Evolutionary conservation across 106 monocot species (phyloP), one percentile per base, ranked within the genome.

Genomic region (Acanthochlamys bracteata): DNA sequence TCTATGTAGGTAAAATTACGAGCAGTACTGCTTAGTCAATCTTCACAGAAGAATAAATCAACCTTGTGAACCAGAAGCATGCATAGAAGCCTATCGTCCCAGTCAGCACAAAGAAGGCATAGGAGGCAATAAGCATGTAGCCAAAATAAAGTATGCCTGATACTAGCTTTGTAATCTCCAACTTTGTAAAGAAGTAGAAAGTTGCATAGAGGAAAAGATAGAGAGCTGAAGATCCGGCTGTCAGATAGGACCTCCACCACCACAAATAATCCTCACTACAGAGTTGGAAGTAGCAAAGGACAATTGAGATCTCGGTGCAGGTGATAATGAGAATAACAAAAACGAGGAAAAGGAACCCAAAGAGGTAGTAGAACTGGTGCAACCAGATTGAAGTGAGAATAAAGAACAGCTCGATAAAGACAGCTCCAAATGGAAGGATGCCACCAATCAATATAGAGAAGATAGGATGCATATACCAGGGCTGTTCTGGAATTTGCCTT

Each of bases 121-220:
- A 96, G 0, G 91, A 96, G 20, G 91, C 96, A 52, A 88, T 91
- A 22, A 96, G 80, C 96, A 96, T 96, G 80, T 96, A 96, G 24
- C 91, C 96, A 19, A 91, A 96, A 82, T 96, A 96, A 12, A 96
- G 73, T 24, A 88, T 69, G 2, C 82, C 96, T 3, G 96, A 96
- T 12, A 96, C 96, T 0, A 68, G 55, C 65, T 91, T 96, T 0
- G 96, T 88, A 49, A 96, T 96, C 49, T 85, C 88, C 41, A 96
- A 73, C 66, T 96, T 96, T n/a, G 96, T 91, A 67, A 96, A 96
- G 90, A 96, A 96, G 76, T 96, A 96, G 53, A 96, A 96, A 15
- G 85, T 61, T 0, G 96, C 87, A 59, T 96, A 96, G 15, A 96
- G 76, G 67, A 96, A 96, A 41, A 96, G 84, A 59, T 96, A 96